Conservation (phyloP, 441 rosid species). For the Manihot esculenta region DNA sequence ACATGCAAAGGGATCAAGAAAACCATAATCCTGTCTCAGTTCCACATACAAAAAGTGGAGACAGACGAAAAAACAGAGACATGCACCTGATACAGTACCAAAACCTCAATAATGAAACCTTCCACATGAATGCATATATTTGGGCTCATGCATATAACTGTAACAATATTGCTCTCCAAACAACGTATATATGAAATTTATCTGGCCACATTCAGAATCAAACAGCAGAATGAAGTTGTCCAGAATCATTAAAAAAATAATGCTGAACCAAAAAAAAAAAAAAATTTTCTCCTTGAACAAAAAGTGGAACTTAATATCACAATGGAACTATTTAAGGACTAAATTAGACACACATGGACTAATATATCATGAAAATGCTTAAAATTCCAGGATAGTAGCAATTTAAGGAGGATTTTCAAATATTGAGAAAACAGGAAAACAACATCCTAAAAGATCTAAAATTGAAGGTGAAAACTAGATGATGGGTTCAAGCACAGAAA, state of each 20-base stretch:
- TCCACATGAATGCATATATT: background rate
- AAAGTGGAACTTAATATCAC: background rate
- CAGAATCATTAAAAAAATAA: background rate
- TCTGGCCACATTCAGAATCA: too few relatives aligned
- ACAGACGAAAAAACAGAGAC: background rate
- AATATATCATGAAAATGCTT: background rate
- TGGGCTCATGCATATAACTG: background rate
- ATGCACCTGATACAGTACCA: background rate
- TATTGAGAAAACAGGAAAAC: background rate
- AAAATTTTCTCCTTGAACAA: background rate
- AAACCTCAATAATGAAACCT: background rate
- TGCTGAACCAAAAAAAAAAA: too few relatives aligned
- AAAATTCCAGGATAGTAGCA: background rate
- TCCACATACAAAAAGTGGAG: too few relatives aligned
- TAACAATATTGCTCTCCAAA: background rate
- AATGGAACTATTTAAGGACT: background rate
- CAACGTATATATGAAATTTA: too few relatives aligned
- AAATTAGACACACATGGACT: background rate
- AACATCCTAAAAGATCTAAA: background rate
- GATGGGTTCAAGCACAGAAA: background rate
- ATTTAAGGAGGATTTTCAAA: background rate
- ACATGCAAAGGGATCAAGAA: background rate
- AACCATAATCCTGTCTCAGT: background rate
- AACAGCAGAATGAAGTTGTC: background rate
- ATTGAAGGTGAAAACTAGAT: background rate